Evolutionary conservation across 192 early-diverging fungal species (phyloP).

Genomic region (Piromyces finnis): DNA sequence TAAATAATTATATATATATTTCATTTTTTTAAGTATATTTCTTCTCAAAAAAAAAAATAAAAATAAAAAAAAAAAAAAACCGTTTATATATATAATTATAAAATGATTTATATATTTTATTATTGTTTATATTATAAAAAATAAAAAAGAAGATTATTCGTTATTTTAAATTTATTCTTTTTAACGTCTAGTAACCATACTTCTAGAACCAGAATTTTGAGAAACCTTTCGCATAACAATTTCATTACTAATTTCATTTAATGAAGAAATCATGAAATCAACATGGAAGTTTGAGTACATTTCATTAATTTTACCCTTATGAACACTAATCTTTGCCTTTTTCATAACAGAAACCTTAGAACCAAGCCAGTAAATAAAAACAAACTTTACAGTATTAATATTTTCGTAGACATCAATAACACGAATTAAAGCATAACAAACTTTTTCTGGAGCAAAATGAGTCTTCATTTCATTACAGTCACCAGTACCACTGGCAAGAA

Average conservation of each 20-base stretch:
- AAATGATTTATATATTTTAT: no score
- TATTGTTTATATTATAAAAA: no score
- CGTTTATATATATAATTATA: no score
- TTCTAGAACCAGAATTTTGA: constrained; percentile 10
- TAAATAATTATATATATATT: no score
- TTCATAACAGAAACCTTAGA: constrained; percentile 13
- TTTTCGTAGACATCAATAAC: constrained; percentile 5
- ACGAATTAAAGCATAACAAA: constrained; percentile 12
- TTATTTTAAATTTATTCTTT: no score
- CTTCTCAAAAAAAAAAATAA: no score
- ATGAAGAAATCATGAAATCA: constrained; percentile 12
- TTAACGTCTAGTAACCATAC: constrained; percentile 3
- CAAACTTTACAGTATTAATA: constrained; percentile 16
- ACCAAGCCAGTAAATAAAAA: constrained; percentile 12
- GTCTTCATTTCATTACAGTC: constrained; percentile 8
- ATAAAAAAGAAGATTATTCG: no score
- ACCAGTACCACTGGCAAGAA: constrained; percentile 9
- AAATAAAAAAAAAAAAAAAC: no score
- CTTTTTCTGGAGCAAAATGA: constrained; percentile 5
- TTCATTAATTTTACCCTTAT: constrained; percentile 12
- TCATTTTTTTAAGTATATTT: no score
- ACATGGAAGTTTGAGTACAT: constrained; percentile 15
- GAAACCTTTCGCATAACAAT: constrained; percentile 8
- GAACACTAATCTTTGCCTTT: constrained; percentile 11
- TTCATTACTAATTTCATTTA: constrained; percentile 8